Conservation (phyloP, 305 asterid species). For the Fraxinus platypoda region DNA sequence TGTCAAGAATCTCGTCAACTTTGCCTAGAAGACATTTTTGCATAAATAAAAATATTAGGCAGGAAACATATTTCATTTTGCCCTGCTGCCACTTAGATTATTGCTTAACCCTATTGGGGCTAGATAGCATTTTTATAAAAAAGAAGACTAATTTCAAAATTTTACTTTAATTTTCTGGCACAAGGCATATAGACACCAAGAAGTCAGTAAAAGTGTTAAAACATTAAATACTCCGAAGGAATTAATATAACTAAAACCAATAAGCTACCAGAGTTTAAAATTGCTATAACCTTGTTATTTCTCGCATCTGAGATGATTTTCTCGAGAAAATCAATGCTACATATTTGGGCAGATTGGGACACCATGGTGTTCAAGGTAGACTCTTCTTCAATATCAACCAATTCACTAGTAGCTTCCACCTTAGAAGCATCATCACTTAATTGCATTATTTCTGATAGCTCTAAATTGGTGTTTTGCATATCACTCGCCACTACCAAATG, state of each 20-base stretch:
- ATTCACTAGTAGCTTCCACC: conserved; percentile 28
- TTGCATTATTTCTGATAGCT: conserved; percentile 26
- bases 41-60: background rate
- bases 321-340: conserved; percentile 52
- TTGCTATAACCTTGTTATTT: conserved; percentile 61
- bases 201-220: background rate
- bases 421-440: conserved; percentile 26
- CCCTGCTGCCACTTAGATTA: background rate
- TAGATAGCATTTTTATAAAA: background rate
- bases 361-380: conserved; percentile 37
- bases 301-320: conserved; percentile 63
- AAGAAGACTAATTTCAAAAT: background rate
- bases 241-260: background rate
- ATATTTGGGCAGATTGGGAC: conserved; percentile 56
- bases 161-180: background rate
- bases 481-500: conserved; percentile 30
- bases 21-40: background rate
- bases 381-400: conserved; percentile 32
- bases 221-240: background rate
- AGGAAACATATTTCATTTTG: background rate
- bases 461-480: conserved; percentile 22
- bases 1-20: background rate
- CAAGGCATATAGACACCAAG: background rate
- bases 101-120: background rate
- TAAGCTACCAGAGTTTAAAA: conserved; percentile 4